Base-by-base conservation (phyloP, 371 early-diverging fungal species). In the Mucor lusitanicus region DNA sequence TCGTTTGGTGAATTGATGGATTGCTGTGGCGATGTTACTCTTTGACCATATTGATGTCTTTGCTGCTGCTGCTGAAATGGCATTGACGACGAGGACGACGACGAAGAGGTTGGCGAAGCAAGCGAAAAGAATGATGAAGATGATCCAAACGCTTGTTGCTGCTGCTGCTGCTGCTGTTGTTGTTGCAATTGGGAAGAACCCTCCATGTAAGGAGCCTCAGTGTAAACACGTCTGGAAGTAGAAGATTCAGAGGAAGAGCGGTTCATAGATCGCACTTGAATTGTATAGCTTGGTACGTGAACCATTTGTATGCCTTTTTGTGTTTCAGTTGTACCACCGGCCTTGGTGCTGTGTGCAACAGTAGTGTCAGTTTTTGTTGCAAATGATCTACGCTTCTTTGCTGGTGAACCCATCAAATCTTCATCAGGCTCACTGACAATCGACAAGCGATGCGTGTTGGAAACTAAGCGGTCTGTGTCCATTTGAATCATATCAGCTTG, bases 271-370 rank as follows among this genome's bases (percentile, higher is more conserved):
- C 76, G 61, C 0, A 81, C 70, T 60, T 69, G 77, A 30, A 81
- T 63, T 2, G 71, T 74, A 58, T 76, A 81, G 27, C 69, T 72
- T 9, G 81, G 79, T 7, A 81, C 72, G 61, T 73, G 54, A 0
- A 81, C 73, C 9, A 66, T 62, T 58, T 81, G 81, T 35, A 78
- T 70, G n/a, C 79, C 81, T 57, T 81, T 81, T 21, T 69, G 75
- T 13, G 69, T 28, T 33, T 75, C 76, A 15, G 28, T 27, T 30
- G 63, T 35, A 55, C n/a, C 23, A 27, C 53, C 23, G 35, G 42
- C n/a, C 39, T 65, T 53, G 40, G 40, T 17, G 48, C 13, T 62
- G 23, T 33, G 53, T 60, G 37, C 27, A 32, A 58, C 48, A 19
- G n/a, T 13, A 9, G 60, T 64, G 59, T 59, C 54, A 56, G 8